A percentile compares a stretch with the other conserved stretches of the same genome.
Evolutionary conservation across 345 rosid genomes (phyloP).

Genomic region (Eucalyptus brandiana): DNA sequence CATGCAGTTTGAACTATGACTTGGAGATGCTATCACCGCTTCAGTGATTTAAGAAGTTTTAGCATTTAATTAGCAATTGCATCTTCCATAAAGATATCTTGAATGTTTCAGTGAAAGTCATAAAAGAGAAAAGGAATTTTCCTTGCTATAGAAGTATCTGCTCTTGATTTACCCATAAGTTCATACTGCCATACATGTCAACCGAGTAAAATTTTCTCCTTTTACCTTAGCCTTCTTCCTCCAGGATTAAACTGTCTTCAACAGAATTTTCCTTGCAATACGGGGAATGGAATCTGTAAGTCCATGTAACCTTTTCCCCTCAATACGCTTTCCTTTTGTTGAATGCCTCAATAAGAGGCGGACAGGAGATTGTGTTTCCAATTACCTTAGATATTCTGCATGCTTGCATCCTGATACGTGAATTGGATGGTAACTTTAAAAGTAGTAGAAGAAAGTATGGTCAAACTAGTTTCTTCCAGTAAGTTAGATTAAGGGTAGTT

Average conservation of each 20-base stretch:
- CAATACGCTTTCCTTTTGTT: neutral
- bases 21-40: neutral
- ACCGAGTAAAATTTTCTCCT: neutral
- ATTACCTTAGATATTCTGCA: neutral
- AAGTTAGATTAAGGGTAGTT: neutral
- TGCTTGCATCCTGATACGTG: neutral
- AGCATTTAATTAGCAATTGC: neutral
- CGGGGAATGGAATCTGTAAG: conserved; percentile 52
- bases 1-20: neutral
- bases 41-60: neutral
- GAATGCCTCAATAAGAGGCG: too few species aligned
- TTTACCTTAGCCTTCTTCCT: conserved; percentile 19
- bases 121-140: neutral
- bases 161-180: neutral
- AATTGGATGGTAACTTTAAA: neutral
- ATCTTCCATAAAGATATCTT: neutral
- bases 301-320: neutral
- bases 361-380: neutral
- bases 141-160: neutral
- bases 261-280: conserved; percentile 39
- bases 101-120: neutral
- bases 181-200: neutral
- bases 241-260: conserved; percentile 64
- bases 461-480: neutral
- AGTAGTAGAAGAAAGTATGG: neutral